These are phyloP conservation scores for Monilinia vaccinii-corymbosi DNA, from an alignment of 2,329 filamentous ascomycete genomes.

Conservation along the genomic window DNA sequence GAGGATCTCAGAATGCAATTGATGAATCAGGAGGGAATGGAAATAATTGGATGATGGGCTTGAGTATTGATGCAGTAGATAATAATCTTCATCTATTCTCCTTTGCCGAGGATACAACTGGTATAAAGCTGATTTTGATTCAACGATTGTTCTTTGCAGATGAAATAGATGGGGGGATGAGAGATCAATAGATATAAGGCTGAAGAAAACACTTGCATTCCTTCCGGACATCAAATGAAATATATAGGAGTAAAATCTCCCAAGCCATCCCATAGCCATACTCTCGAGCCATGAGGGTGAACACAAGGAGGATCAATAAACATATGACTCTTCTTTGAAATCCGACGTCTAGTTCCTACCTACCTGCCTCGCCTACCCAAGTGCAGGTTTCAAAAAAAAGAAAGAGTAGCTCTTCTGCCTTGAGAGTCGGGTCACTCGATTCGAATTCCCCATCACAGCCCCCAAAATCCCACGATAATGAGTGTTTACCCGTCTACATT, in stretches of 20 bases:
- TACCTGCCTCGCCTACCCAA: background rate
- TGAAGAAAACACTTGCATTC: constrained; percentile 2
- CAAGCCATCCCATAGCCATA: background rate
- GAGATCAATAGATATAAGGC: constrained; percentile 4
- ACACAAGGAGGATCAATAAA: constrained; percentile 11
- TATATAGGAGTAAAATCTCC: constrained; percentile 1
- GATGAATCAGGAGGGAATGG: background rate
- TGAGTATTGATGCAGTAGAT: background rate
- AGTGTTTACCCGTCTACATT: background rate
- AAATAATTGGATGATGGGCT: background rate
- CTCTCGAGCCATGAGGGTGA: background rate
- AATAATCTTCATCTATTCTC: constrained; percentile 1
- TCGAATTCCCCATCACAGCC: constrained; percentile 1
- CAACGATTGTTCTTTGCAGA: background rate
- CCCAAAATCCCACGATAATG: background rate
- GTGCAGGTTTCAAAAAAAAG: background rate
- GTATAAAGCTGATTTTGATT: background rate
- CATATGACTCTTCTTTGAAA: constrained; percentile 6
- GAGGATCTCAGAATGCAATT: background rate
- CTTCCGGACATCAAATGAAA: background rate
- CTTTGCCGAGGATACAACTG: too few species aligned
- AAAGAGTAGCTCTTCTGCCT: constrained; percentile 3
- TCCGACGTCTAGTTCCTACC: background rate
- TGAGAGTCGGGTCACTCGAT: background rate
- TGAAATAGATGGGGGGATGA: background rate